Evolutionary conservation across 2,329 filamentous ascomycete genomes (phyloP).

Genomic region (Colletotrichum musae): DNA sequence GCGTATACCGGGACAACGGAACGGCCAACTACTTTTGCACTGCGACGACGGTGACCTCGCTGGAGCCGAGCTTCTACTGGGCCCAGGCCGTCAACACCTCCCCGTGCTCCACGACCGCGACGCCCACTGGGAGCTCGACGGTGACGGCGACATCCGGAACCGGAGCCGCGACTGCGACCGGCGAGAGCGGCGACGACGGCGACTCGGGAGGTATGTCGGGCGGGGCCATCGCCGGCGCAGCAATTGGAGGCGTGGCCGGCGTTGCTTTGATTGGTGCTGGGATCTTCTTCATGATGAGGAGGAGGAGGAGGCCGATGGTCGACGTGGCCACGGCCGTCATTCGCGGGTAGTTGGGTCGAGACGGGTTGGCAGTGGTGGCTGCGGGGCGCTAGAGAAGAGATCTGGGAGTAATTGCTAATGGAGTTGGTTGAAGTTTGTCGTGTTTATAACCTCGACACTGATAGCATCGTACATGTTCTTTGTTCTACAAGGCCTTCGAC

Average conservation of each 20-base stretch:
- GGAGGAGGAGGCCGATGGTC: background rate
- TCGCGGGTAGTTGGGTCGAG: background rate
- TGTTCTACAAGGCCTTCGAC: too few species aligned
- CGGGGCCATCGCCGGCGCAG: conserved; percentile 15
- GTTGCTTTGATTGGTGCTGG: background rate
- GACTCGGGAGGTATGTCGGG: conserved; percentile 10
- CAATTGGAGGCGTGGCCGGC: conserved; percentile 9
- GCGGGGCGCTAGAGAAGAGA: too few species aligned
- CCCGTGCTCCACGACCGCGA: background rate
- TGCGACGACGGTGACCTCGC: conserved; percentile 1
- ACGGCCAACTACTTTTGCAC: conserved; percentile 18
- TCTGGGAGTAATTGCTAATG: too few species aligned
- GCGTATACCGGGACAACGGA: conserved; percentile 13
- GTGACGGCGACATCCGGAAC: background rate
- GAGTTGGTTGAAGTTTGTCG: too few species aligned
- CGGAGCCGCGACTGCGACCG: background rate
- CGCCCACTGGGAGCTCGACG: background rate
- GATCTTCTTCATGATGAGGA: conserved; percentile 13
- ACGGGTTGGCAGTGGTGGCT: background rate
- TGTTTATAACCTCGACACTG: too few species aligned
- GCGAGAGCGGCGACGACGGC: background rate
- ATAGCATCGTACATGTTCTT: too few species aligned
- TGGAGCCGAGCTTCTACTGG: conserved; percentile 3
- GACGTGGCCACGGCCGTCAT: background rate
- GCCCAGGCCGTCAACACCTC: conserved; percentile 8